Evolutionary conservation across 2,329 filamentous ascomycete species (phyloP).

Genomic region (Diaporthe aspalathi): DNA sequence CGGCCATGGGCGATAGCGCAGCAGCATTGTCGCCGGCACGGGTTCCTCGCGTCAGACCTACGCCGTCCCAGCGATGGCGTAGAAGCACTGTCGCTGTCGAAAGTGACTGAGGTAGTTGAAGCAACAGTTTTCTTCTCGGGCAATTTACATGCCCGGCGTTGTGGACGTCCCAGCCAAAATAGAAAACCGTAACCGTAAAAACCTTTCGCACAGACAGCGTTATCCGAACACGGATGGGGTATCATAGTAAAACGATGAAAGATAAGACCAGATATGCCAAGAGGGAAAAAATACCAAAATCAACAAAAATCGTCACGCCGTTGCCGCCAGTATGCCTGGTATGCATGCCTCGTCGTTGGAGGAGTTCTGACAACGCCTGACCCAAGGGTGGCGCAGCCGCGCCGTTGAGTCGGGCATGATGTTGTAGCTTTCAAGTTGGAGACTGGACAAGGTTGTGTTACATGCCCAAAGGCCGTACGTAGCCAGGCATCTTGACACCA

Average conservation of each 20-base stretch:
- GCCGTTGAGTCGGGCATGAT: slow-evolving; percentile 50
- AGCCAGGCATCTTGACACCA: background rate
- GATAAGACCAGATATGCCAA: slow-evolving; percentile 42
- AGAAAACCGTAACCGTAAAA: slow-evolving; percentile 41
- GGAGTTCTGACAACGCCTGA: background rate
- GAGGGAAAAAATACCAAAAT: slow-evolving; percentile 40
- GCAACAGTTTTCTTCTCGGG: slow-evolving; percentile 40
- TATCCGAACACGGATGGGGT: slow-evolving; percentile 66
- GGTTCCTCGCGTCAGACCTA: slow-evolving; percentile 56
- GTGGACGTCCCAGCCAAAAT: slow-evolving; percentile 13
- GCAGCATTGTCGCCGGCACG: slow-evolving; percentile 62
- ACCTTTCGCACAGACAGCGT: slow-evolving; percentile 55
- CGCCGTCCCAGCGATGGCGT: slow-evolving; percentile 68
- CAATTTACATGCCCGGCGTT: background rate
- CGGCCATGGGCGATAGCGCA: slow-evolving; percentile 60
- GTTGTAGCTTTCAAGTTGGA: background rate
- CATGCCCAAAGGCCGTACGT: too few relatives aligned
- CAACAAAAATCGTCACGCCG: slow-evolving; percentile 41
- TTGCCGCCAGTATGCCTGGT: background rate
- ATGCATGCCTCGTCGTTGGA: slow-evolving; percentile 6
- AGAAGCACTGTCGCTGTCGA: slow-evolving; percentile 67
- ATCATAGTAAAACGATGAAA: slow-evolving; percentile 56
- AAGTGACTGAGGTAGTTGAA: slow-evolving; percentile 43
- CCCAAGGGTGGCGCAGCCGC: slow-evolving; percentile 39
- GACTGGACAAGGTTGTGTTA: too few relatives aligned